These are phyloP conservation scores for Filobasidium wieringae DNA, from an alignment of 768 basidiomycete species.

Conservation along the genomic window DNA sequence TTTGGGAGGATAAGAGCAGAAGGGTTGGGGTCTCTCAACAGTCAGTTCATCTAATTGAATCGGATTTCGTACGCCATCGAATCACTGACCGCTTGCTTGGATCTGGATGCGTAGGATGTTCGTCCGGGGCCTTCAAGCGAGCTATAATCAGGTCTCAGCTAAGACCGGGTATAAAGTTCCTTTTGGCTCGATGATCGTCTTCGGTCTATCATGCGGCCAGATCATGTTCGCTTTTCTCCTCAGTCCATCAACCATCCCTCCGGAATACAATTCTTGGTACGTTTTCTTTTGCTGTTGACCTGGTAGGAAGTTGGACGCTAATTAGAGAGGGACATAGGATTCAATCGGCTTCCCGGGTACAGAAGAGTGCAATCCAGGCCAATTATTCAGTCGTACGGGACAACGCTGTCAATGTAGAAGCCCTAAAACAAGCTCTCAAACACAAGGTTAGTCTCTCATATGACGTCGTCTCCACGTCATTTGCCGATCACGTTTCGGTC, in stretches of 20 bases:
- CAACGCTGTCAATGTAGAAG: conserved; percentile 48
- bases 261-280: conserved; percentile 63
- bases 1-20: conserved; percentile 30
- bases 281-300: background rate
- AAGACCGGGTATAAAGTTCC: conserved; percentile 60
- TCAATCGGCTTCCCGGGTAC: conserved; percentile 54
- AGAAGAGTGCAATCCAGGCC: conserved; percentile 50
- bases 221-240: conserved; percentile 70
- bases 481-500: background rate
- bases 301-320: background rate
- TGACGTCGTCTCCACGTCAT: background rate
- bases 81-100: too few species aligned
- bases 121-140: conserved; percentile 68
- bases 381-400: conserved; percentile 53
- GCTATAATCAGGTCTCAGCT: conserved; percentile 65
- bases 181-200: conserved; percentile 70
- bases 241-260: conserved; percentile 72
- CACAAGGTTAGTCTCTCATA: conserved; percentile 1
- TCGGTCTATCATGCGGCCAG: conserved; percentile 70
- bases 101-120: conserved; percentile 32
- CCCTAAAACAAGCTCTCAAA: conserved; percentile 52
- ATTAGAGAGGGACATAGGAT: conserved; percentile 49
- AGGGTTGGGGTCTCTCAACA: conserved; percentile 35
- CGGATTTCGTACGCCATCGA: too few species aligned
- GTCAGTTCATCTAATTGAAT: conserved; percentile 14